Evolutionary conservation across 257 asterid species (phyloP).

Genomic region (Nicotiana paniculata): DNA sequence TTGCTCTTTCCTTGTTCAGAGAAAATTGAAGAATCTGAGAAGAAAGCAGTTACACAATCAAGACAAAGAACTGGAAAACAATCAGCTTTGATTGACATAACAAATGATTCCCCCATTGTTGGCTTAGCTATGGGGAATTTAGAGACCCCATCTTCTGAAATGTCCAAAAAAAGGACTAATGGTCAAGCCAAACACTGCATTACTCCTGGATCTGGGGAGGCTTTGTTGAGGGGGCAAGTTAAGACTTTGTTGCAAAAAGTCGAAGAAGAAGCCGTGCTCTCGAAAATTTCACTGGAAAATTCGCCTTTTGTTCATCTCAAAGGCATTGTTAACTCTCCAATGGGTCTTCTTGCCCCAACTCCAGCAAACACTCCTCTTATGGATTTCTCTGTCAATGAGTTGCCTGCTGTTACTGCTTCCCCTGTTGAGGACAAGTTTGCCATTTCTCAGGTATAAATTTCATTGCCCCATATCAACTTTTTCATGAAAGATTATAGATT

Average conservation of each 20-base stretch:
- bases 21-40: conserved; percentile 50
- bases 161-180: conserved; percentile 50
- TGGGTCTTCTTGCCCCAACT: conserved; percentile 62
- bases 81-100: conserved; percentile 67
- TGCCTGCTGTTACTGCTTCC: conserved; percentile 22
- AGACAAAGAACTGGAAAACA: conserved; percentile 42
- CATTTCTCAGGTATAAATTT: conserved; percentile 38
- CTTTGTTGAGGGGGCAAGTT: conserved; percentile 84
- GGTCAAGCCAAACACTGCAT: background rate
- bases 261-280: conserved; percentile 73
- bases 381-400: conserved; percentile 19
- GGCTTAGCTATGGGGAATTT: conserved; percentile 73
- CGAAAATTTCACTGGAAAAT: conserved; percentile 35
- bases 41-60: conserved; percentile 25
- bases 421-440: conserved; percentile 32
- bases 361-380: conserved; percentile 84
- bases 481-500: too few relatives aligned
- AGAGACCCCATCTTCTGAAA: conserved; percentile 73
- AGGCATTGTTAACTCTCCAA: conserved; percentile 50
- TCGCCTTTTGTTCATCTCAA: conserved; percentile 41
- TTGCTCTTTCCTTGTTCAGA: conserved; percentile 27
- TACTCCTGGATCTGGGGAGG: conserved; percentile 93
- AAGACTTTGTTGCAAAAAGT: conserved; percentile 82
- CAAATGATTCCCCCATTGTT: conserved; percentile 94
- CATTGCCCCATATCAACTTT: too few relatives aligned